phyloP scores from a whole-genome alignment of 2,329 filamentous ascomycete species.

The Colletotrichum australisinense region DNA sequence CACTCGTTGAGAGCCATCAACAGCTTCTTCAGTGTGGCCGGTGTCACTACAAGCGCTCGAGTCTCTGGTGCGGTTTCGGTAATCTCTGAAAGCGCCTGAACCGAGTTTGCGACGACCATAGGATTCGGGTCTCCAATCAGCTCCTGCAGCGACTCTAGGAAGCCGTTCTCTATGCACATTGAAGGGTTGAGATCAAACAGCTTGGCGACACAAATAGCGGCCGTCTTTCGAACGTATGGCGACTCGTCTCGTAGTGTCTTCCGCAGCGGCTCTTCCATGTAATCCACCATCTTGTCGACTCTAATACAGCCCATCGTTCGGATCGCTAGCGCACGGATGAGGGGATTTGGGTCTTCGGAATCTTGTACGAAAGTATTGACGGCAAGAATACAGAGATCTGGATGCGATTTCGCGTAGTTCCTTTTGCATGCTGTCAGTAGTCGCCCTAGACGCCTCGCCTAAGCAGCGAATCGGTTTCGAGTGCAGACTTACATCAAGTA shows the following conservation, averaged over 20 bases:
- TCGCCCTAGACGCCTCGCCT: background rate
- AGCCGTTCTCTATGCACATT: constrained; percentile 97
- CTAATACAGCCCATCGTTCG: constrained; percentile 98
- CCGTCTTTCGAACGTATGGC: constrained; percentile 97
- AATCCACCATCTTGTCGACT: constrained; percentile 99
- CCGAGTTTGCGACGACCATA: constrained; percentile 98
- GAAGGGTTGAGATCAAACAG: constrained; percentile 93
- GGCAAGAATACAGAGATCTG: constrained; percentile 96
- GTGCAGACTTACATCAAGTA: constrained; percentile 85
- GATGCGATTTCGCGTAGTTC: constrained; percentile 99
- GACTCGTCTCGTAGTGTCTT: constrained; percentile 98
- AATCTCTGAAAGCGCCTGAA: constrained; percentile 93
- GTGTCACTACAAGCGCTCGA: constrained; percentile 83
- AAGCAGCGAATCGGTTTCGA: constrained; percentile 6
- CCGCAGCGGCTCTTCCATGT: constrained; percentile 97
- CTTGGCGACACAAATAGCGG: constrained; percentile 97
- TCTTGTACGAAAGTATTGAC: constrained; percentile 99
- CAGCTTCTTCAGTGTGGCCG: constrained; percentile 90
- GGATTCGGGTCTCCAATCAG: constrained; percentile 97
- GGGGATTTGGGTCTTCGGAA: constrained; percentile 96
- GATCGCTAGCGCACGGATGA: constrained; percentile 94
- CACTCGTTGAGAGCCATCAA: constrained; percentile 97
- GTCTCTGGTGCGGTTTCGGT: constrained; percentile 91
- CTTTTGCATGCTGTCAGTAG: constrained; percentile 48
- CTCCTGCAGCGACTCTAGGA: constrained; percentile 92